Evolutionary conservation across 2,329 filamentous ascomycete species (phyloP).

Genomic region (Fusarium sp.): DNA sequence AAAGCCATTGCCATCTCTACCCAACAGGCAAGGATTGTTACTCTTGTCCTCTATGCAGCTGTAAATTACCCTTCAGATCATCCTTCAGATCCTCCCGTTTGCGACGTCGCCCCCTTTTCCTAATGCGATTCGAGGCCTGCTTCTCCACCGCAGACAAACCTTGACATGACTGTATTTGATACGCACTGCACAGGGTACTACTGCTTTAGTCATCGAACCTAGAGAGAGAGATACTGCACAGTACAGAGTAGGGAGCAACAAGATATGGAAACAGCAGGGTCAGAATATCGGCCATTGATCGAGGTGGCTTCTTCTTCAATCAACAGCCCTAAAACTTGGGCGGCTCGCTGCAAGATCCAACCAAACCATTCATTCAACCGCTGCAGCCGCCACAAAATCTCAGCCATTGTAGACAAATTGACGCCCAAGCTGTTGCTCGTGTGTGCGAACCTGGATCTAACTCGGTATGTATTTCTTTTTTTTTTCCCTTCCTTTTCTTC

Average conservation of each 20-base stretch:
- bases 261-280: not conserved
- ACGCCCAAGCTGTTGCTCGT: slow-evolving; percentile 23
- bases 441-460: slow-evolving; percentile 23
- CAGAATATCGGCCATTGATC: not conserved
- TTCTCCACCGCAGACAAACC: slow-evolving; percentile 11
- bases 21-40: not conserved
- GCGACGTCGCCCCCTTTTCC: slow-evolving; percentile 24
- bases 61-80: slow-evolving; percentile 13
- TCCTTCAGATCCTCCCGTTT: slow-evolving; percentile 6
- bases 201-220: not conserved
- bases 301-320: not conserved
- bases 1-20: not conserved
- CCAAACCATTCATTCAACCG: slow-evolving; percentile 14
- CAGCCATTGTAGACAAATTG: slow-evolving; percentile 4
- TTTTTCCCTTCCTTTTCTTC: not conserved
- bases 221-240: not conserved
- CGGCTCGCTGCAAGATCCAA: slow-evolving; percentile 7
- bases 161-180: slow-evolving; percentile 5
- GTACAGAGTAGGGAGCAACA: not conserved
- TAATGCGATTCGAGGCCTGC: slow-evolving; percentile 6
- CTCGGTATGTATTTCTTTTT: slow-evolving; percentile 12
- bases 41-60: slow-evolving; percentile 3
- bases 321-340: not conserved
- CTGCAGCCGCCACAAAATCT: slow-evolving; percentile 25
- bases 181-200: slow-evolving; percentile 16